A percentile compares a stretch with the other conserved stretches of the same genome.
Conservation (phyloP, 2,329 filamentous ascomycete genomes). For the Escovopsis sp. region DNA sequence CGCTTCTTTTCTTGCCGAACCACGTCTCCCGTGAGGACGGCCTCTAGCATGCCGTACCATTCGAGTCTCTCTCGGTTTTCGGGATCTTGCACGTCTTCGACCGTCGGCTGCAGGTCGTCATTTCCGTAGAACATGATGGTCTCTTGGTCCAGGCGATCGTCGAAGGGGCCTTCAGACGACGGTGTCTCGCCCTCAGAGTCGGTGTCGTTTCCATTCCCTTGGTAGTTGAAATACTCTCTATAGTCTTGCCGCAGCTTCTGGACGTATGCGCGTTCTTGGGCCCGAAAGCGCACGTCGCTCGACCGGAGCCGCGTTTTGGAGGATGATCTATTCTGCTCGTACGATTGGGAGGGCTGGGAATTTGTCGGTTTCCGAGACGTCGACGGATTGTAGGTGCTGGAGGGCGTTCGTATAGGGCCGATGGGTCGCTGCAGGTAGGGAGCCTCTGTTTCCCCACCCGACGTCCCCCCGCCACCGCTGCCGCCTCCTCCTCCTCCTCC, state of each 20-base stretch:
- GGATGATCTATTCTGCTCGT: constrained; percentile 31
- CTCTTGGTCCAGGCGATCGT: constrained; percentile 82
- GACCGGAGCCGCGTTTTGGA: constrained; percentile 35
- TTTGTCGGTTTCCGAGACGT: constrained; percentile 32
- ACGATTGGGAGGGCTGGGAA: constrained; percentile 28
- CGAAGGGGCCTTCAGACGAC: constrained; percentile 66
- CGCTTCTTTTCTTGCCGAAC: constrained; percentile 97
- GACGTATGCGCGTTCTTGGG: constrained; percentile 83
- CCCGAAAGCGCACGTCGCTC: constrained; percentile 30
- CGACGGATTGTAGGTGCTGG: constrained; percentile 64
- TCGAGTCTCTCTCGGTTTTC: constrained; percentile 81
- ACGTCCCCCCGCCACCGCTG: no score
- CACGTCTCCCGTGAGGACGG: constrained; percentile 89
- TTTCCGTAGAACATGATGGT: constrained; percentile 86
- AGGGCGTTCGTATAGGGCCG: constrained; percentile 57
- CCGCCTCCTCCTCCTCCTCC: no score
- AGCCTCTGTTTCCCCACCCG: constrained; percentile 1
- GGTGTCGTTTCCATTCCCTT: constrained; percentile 51
- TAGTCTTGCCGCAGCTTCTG: constrained; percentile 73
- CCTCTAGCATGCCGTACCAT: constrained; percentile 96
- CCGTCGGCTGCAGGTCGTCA: constrained; percentile 73
- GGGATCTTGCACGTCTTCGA: constrained; percentile 79
- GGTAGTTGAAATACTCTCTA: constrained; percentile 58
- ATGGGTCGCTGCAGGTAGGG: constrained; percentile 48
- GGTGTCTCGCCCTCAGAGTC: constrained; percentile 87